phyloP scores from a whole-genome alignment of 805 yeast genomes.

The Ogataea methylovora region DNA sequence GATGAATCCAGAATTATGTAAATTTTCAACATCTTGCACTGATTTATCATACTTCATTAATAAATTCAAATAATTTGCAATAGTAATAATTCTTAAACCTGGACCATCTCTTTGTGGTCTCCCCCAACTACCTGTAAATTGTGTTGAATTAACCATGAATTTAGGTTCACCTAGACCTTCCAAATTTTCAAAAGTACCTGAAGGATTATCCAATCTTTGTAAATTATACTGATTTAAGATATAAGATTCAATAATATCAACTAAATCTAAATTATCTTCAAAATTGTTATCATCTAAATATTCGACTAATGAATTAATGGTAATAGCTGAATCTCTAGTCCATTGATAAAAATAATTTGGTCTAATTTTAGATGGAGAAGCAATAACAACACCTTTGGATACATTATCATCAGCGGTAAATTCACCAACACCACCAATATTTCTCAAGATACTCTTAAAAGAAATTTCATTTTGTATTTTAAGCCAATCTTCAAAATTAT shows the following conservation, averaged over 20 bases:
- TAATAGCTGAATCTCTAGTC: slow-evolving; percentile 85
- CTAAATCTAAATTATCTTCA: slow-evolving; percentile 14
- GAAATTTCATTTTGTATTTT: slow-evolving; percentile 32
- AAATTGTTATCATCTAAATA: slow-evolving; percentile 36
- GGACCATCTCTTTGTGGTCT: slow-evolving; percentile 97
- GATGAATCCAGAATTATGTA: slow-evolving; percentile 26
- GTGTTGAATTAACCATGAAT: slow-evolving; percentile 56
- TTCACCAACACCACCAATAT: slow-evolving; percentile 45
- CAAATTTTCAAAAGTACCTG: slow-evolving; percentile 51
- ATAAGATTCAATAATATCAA: slow-evolving; percentile 45
- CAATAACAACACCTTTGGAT: slow-evolving; percentile 67
- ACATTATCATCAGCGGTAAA: slow-evolving; percentile 29
- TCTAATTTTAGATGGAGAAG: slow-evolving; percentile 62
- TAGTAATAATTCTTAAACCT: slow-evolving; percentile 66
- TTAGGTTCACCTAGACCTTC: slow-evolving; percentile 87
- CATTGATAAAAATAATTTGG: slow-evolving; percentile 90
- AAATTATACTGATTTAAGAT: slow-evolving; percentile 48
- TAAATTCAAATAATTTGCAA: slow-evolving; percentile 44
- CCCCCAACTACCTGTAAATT: slow-evolving; percentile 75
- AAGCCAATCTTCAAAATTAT: slow-evolving; percentile 44
- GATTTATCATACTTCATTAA: slow-evolving; percentile 25
- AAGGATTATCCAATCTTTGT: slow-evolving; percentile 61
- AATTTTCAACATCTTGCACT: slow-evolving; percentile 21
- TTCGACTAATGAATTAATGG: slow-evolving; percentile 57
- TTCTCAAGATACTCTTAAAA: slow-evolving; percentile 39